phyloP scores from a whole-genome alignment of 306 rosid genomes.

The Rubus parviflorus region DNA sequence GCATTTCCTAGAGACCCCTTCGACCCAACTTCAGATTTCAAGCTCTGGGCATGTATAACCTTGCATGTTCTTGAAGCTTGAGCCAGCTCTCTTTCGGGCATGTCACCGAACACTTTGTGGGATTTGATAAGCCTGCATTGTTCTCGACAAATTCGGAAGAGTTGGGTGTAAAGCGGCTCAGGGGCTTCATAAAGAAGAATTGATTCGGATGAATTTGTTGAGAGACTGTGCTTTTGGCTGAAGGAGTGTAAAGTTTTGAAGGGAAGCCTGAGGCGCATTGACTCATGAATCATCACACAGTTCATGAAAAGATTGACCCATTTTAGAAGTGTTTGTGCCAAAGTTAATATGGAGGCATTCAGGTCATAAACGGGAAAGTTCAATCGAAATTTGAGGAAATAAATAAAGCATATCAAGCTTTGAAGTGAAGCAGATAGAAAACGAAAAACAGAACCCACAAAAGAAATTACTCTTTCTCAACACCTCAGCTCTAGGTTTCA shows the following conservation, averaged over 20 bases:
- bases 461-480: background rate
- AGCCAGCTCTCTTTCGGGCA: slow-evolving; percentile 31
- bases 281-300: background rate
- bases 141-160: slow-evolving; percentile 32
- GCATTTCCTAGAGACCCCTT: slow-evolving; percentile 52
- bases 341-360: background rate
- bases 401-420: background rate
- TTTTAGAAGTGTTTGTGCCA: background rate
- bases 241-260: background rate
- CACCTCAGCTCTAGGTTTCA: background rate
- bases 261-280: slow-evolving; percentile 16
- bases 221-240: slow-evolving; percentile 9
- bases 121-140: slow-evolving; percentile 39
- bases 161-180: slow-evolving; percentile 7
- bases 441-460: background rate
- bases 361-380: background rate
- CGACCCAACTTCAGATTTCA: slow-evolving; percentile 41
- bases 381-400: background rate
- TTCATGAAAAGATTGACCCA: background rate
- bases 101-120: slow-evolving; percentile 42
- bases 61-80: slow-evolving; percentile 37
- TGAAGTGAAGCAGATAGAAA: background rate
- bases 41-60: slow-evolving; percentile 43
- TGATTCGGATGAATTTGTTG: slow-evolving; percentile 10
- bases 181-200: background rate